A percentile compares a stretch with the other conserved stretches of the same genome.
phyloP scores from a whole-genome alignment of 2,329 filamentous ascomycete species.

The Xylaria sp. region DNA sequence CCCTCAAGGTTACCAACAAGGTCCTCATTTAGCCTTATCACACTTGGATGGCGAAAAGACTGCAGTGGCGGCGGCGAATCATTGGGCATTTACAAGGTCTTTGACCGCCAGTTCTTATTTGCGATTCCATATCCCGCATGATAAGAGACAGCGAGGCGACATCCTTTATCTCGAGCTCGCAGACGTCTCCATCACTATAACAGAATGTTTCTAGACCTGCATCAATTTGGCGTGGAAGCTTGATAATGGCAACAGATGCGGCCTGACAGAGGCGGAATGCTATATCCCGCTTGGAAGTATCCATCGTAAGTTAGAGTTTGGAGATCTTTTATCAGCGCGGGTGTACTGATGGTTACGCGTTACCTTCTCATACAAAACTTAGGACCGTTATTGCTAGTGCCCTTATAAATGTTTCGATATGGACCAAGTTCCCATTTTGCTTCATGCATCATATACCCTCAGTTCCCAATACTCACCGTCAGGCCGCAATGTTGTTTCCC shows the following conservation, averaged over 20 bases:
- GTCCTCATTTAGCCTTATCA: conserved; percentile 26
- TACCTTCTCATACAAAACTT: neutral
- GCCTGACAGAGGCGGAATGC: neutral
- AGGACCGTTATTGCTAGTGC: neutral
- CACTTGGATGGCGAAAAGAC: neutral
- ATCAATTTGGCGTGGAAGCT: neutral
- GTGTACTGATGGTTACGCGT: neutral
- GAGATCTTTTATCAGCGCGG: neutral
- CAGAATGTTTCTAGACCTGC: neutral
- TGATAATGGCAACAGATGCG: neutral
- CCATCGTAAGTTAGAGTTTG: neutral
- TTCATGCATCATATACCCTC: neutral
- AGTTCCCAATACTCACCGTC: neutral
- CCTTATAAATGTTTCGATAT: neutral
- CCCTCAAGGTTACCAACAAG: conserved; percentile 36
- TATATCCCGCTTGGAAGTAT: neutral
- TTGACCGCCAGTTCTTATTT: neutral
- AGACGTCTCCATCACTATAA: neutral
- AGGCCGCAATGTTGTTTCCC: neutral
- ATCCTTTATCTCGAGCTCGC: neutral
- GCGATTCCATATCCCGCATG: neutral
- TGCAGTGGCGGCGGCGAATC: neutral
- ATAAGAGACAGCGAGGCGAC: neutral
- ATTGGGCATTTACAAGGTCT: neutral
- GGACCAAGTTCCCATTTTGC: neutral